phyloP scores from a whole-genome alignment of 2,329 filamentous ascomycete species.

The Fusarium lyarnte region DNA sequence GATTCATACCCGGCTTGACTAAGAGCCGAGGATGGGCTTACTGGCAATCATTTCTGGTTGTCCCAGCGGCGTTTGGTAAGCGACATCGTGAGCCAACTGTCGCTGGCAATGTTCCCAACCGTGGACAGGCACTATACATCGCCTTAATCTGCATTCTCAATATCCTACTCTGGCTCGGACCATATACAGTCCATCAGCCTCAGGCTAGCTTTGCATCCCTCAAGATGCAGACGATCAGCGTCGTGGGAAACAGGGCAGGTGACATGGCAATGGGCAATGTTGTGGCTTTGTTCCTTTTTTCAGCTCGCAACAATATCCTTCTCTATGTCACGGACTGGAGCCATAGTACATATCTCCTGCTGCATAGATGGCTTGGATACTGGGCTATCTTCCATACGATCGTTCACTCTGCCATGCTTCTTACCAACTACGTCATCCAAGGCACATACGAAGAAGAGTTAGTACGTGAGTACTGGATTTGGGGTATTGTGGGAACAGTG shows the following conservation, averaged over 20 bases:
- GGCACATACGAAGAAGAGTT: conserved; percentile 42
- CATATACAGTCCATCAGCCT: conserved; percentile 43
- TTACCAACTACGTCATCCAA: conserved; percentile 40
- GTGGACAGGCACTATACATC: conserved; percentile 50
- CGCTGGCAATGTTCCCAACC: conserved; percentile 46
- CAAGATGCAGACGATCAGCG: conserved; percentile 43
- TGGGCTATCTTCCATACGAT: conserved; percentile 86
- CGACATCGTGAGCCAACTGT: conserved; percentile 47
- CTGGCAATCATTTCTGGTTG: conserved; percentile 45
- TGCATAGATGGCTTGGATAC: conserved; percentile 60
- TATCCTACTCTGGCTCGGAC: conserved; percentile 45
- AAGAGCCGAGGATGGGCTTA: conserved; percentile 40
- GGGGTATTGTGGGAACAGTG: conserved; percentile 48
- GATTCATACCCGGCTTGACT: conserved; percentile 46
- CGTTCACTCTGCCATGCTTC: conserved; percentile 48
- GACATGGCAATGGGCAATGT: conserved; percentile 48
- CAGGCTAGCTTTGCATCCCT: conserved; percentile 42
- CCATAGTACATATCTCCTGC: conserved; percentile 48
- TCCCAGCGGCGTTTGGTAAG: conserved; percentile 46
- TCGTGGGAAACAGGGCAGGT: conserved; percentile 50
- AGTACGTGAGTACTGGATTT: conserved; percentile 46
- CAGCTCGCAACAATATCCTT: conserved; percentile 49
- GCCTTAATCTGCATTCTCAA: conserved; percentile 48
- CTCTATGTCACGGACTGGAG: conserved; percentile 51
- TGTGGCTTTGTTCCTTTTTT: conserved; percentile 47